A percentile compares a stretch with the other conserved stretches of the same genome.
Conservation (phyloP, 228 moss, liverwort and hornwort genomes). For the Sphagnum magellanicum region DNA sequence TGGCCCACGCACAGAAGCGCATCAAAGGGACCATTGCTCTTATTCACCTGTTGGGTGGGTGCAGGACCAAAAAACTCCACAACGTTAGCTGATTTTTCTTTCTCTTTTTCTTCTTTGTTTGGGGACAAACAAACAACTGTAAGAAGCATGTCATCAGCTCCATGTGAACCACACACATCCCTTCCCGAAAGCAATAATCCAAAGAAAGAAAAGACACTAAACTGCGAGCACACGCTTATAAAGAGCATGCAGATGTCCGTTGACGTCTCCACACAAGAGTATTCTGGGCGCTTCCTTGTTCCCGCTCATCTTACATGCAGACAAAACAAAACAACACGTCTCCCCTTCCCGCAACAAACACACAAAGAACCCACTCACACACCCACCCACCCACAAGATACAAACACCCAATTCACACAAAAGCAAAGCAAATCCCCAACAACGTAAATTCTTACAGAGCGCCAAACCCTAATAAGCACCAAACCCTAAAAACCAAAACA, state of each 20-base stretch:
- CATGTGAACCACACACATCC: not conserved
- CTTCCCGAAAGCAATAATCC: constrained; percentile 1
- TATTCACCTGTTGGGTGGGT: constrained; percentile 54
- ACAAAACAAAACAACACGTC: not conserved
- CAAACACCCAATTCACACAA: too few relatives aligned
- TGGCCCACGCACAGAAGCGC: constrained; percentile 85
- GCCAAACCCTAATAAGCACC: too few relatives aligned
- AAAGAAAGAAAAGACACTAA: not conserved
- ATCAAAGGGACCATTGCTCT: constrained; percentile 82
- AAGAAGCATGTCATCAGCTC: not conserved
- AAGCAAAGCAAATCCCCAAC: too few relatives aligned
- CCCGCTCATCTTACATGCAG: constrained; percentile 25
- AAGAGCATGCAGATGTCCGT: constrained; percentile 57
- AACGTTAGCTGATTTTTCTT: not conserved
- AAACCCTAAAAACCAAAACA: too few relatives aligned
- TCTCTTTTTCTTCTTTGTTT: not conserved
- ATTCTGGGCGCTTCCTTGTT: constrained; percentile 46
- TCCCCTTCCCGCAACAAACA: too few relatives aligned
- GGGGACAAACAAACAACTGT: not conserved
- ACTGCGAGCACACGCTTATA: constrained; percentile 72
- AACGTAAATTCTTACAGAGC: too few relatives aligned
- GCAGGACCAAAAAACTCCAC: not conserved
- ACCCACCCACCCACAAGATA: too few relatives aligned
- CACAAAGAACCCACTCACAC: too few relatives aligned
- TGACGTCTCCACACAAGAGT: constrained; percentile 76